Evolutionary conservation across 2,329 filamentous ascomycete genomes (phyloP).

Genomic region (Basipetospora chlamydospora): DNA sequence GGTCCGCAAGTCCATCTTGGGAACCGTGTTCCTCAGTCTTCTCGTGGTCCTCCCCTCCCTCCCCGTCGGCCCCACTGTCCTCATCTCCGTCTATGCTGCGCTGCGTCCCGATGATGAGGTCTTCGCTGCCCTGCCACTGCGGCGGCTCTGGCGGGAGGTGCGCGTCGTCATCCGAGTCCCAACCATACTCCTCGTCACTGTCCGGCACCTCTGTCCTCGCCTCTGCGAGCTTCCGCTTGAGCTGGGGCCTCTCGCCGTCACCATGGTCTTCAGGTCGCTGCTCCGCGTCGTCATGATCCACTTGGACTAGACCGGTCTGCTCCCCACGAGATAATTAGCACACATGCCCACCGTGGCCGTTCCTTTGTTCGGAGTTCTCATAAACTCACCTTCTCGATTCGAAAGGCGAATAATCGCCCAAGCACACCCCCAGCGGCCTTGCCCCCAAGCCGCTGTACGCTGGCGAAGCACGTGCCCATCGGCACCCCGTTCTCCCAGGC

Average conservation of each 20-base stretch:
- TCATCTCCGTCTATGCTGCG: slow-evolving; percentile 21
- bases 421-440: slow-evolving; percentile 24
- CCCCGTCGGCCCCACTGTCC: slow-evolving; percentile 11
- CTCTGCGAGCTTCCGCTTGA: slow-evolving; percentile 50
- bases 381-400: slow-evolving; percentile 27
- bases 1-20: no score
- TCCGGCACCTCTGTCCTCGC: slow-evolving; percentile 45
- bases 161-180: slow-evolving; percentile 52
- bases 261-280: slow-evolving; percentile 15
- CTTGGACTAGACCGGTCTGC: slow-evolving; percentile 28
- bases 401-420: slow-evolving; percentile 32
- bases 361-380: no score
- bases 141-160: slow-evolving; percentile 44
- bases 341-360: no score
- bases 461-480: slow-evolving; percentile 41
- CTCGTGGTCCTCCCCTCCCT: slow-evolving; percentile 11
- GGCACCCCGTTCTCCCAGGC: slow-evolving; percentile 31
- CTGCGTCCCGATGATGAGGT: slow-evolving; percentile 38
- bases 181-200: slow-evolving; percentile 55
- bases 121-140: slow-evolving; percentile 54
- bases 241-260: slow-evolving; percentile 22
- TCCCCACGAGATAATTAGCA: no score
- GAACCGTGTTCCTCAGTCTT: slow-evolving; percentile 7
- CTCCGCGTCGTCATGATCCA: slow-evolving; percentile 25
- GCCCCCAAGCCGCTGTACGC: slow-evolving; percentile 51